Conservation (phyloP, 768 basidiomycete species). For the Termitomyces sp. region DNA sequence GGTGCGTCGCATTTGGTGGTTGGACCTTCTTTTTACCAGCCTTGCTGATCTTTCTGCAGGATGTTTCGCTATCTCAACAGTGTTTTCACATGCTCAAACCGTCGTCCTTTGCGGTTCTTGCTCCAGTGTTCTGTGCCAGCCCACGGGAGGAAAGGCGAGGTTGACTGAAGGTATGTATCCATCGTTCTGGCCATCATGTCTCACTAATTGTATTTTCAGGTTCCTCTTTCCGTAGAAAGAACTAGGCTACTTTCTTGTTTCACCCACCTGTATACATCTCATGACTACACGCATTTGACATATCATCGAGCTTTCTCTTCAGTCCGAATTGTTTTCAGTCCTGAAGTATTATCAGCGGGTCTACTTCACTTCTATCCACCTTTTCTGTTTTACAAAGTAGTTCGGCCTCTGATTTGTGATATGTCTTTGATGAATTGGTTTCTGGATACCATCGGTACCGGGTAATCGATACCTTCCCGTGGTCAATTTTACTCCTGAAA, state of each 20-base stretch:
- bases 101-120: constrained; percentile 93
- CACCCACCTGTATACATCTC: constrained; percentile 12
- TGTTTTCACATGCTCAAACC: constrained; percentile 99
- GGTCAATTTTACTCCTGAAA: neutral
- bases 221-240: constrained; percentile 97
- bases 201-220: constrained; percentile 40
- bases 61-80: constrained; percentile 93
- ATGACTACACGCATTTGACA: constrained; percentile 2
- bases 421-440: constrained; percentile 4
- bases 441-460: constrained; percentile 1
- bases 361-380: neutral
- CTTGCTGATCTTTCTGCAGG: constrained; percentile 39
- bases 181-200: constrained; percentile 1
- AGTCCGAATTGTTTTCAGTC: neutral
- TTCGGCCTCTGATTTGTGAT: constrained; percentile 1
- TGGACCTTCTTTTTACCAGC: constrained; percentile 8
- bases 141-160: constrained; percentile 96
- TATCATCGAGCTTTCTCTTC: neutral
- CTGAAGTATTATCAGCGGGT: constrained; percentile 5
- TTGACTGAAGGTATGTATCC: constrained; percentile 85
- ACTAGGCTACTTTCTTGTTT: constrained; percentile 37
- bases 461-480: neutral
- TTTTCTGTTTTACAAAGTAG: constrained; percentile 9
- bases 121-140: constrained; percentile 93
- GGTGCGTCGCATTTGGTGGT: constrained; percentile 43